Base-by-base conservation (phyloP, 2,329 filamentous ascomycete species). In the Aureobasidium pullulans region DNA sequence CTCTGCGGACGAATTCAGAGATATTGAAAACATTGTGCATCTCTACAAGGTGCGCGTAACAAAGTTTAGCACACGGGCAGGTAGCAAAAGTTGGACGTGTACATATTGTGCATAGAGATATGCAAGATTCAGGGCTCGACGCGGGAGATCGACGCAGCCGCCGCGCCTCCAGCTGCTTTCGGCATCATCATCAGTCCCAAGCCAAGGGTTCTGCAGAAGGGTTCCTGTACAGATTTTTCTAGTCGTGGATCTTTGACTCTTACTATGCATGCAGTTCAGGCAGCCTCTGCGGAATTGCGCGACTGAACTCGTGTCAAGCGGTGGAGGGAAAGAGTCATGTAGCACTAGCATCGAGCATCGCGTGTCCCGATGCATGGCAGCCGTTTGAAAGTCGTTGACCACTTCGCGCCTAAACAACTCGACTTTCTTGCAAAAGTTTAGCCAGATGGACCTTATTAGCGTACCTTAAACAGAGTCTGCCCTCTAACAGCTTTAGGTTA, bases 301-400 rank as follows among this genome's bases (percentile, higher is more conserved):
- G 13, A 19, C 4, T 2, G 11, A 6, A 9, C 4, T 39, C 16
- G 23, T 5, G 13, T 19, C 23, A 31, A 15, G 16, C 23, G 19
- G n/a, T 52, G 36, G 34, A 39, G 34, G 11, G 15, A 52, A 31
- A 39, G 48, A 52, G 48, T 52, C 48, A 52, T 39, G 48, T 23
- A 4, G 6, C 15, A 37, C 15, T 28, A 49, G 16, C 13, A 49
- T 37, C 16, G 31, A n/a, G 23, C 34, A 36, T 9, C 34, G 8
- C 34, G 39, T n/a, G n/a, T 42, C 39, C 6, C 6, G 50, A 54
- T 34, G 50, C 37, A 40, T n/a, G 50, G 29, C 37, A 34, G n/a
- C 50, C 50, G 50, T 54, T 54, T 13, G 13, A 15, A 52, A 42
- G 50, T 32, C 39, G 37, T 54, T 54, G 37, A n/a, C 28, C 39